A percentile compares a stretch with the other conserved stretches of the same genome.
Conservation (phyloP, 805 yeast genomes). For the Candida ascalaphidarum region DNA sequence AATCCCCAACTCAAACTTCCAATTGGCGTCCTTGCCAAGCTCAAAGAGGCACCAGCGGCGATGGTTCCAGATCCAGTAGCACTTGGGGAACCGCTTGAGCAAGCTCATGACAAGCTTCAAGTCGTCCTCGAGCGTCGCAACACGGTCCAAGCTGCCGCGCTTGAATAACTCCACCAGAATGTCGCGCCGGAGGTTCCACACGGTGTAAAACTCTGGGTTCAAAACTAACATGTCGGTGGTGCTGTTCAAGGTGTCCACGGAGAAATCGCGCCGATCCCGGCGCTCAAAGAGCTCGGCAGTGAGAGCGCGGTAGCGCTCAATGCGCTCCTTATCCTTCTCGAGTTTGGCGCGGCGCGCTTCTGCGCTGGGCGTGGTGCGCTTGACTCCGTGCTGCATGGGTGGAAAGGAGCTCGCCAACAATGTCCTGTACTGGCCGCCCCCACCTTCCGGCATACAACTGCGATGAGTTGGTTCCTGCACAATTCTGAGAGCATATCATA, state of each 20-base stretch:
- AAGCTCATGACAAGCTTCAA: constrained; percentile 50
- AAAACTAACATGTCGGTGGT: constrained; percentile 51
- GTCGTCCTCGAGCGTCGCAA: constrained; percentile 40
- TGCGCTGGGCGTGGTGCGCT: constrained; percentile 46
- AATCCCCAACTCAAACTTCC: constrained; percentile 64
- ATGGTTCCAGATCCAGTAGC: constrained; percentile 97
- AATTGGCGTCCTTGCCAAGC: constrained; percentile 40
- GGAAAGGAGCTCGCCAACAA: no score
- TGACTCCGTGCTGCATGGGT: constrained; percentile 75
- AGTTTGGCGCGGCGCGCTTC: constrained; percentile 47
- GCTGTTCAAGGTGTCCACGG: constrained; percentile 33
- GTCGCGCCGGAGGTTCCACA: constrained; percentile 86
- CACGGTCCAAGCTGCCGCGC: constrained; percentile 4
- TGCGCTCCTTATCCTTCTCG: constrained; percentile 53
- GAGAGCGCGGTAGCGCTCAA: constrained; percentile 43
- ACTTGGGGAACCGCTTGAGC: constrained; percentile 68
- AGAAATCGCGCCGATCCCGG: constrained; percentile 9
- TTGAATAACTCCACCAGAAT: constrained; percentile 34
- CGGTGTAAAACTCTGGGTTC: constrained; percentile 83
- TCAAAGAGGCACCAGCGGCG: constrained; percentile 65
- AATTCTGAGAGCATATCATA: no score
- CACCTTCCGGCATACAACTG: no score
- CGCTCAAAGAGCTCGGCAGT: constrained; percentile 33
- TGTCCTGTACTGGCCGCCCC: no score
- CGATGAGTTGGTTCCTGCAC: no score